Percentiles rank a stretch among this genome's conserved stretches.
Evolutionary conservation across 768 basidiomycete species (phyloP).

Genomic region (Flagelloscypha sp.): DNA sequence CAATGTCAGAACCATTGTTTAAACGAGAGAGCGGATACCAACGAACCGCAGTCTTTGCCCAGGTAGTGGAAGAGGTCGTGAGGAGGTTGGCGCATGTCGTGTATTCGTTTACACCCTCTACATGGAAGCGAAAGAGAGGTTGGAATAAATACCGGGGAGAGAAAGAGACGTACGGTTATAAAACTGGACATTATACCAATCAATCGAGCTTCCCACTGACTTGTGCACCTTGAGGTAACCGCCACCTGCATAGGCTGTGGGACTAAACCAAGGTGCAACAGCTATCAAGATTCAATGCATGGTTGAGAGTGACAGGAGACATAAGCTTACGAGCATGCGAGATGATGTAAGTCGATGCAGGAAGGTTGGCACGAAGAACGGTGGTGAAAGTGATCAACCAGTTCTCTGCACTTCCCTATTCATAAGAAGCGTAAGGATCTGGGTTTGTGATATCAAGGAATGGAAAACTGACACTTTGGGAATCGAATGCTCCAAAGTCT

Average conservation of each 20-base stretch:
- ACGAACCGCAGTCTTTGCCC: slow-evolving; percentile 58
- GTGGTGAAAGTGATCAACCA: slow-evolving; percentile 50
- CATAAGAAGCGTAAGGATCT: slow-evolving; percentile 19
- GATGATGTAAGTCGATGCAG: slow-evolving; percentile 38
- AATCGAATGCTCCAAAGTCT: no score
- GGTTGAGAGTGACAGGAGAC: neutral
- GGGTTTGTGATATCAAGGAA: no score
- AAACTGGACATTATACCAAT: slow-evolving; percentile 56
- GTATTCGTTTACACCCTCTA: slow-evolving; percentile 58
- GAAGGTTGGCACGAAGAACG: slow-evolving; percentile 40
- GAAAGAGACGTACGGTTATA: slow-evolving; percentile 23
- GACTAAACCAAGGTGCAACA: slow-evolving; percentile 45
- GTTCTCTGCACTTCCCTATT: slow-evolving; percentile 23
- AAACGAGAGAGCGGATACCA: no score
- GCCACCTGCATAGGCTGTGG: slow-evolving; percentile 33
- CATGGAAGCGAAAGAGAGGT: no score
- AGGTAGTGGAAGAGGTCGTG: slow-evolving; percentile 45
- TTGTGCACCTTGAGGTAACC: slow-evolving; percentile 50
- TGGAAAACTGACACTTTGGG: no score
- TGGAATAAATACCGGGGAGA: no score
- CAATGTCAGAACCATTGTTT: no score
- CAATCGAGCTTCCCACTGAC: slow-evolving; percentile 48
- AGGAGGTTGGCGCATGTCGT: slow-evolving; percentile 55
- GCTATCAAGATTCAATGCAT: slow-evolving; percentile 14
- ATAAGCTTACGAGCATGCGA: slow-evolving; percentile 45